A percentile compares a stretch with the other conserved stretches of the same genome.
These are phyloP conservation scores for Pichia nakasei DNA, from an alignment of 805 yeast genomes.

Conservation along the genomic window DNA sequence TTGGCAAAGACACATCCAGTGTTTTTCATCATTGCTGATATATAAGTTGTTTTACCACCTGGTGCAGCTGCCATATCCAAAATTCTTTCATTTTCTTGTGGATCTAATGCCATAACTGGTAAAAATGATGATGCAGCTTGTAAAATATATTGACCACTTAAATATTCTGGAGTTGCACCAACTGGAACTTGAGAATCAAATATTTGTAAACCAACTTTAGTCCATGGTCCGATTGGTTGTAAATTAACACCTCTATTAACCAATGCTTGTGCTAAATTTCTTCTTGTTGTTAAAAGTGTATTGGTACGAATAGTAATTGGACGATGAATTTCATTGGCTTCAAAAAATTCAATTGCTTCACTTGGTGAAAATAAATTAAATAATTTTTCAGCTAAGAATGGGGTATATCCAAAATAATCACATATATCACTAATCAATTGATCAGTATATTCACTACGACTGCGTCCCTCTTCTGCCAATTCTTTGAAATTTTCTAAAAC, in stretches of 20 bases:
- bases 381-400: conserved; percentile 86
- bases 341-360: conserved; percentile 97
- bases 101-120: conserved; percentile 96
- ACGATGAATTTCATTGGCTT: conserved; percentile 94
- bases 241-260: conserved; percentile 95
- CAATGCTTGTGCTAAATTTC: conserved; percentile 90
- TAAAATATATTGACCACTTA: conserved; percentile 94
- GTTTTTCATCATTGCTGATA: conserved; percentile 94
- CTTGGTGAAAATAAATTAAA: conserved; percentile 87
- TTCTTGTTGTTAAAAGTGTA: conserved; percentile 86
- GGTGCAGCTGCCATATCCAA: conserved; percentile 99
- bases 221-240: conserved; percentile 97
- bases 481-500: conserved; percentile 85
- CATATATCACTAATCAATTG: conserved; percentile 80
- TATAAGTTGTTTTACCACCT: conserved; percentile 95
- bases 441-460: conserved; percentile 74
- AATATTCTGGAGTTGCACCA: conserved; percentile 98
- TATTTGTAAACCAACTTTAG: conserved; percentile 94
- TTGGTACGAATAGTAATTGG: conserved; percentile 98
- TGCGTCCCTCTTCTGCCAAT: conserved; percentile 75
- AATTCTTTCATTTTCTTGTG: conserved; percentile 94
- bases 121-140: conserved; percentile 98
- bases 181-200: conserved; percentile 99
- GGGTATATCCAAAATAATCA: conserved; percentile 88
- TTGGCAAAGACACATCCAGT: conserved; percentile 97